phyloP scores from a whole-genome alignment of 2,329 filamentous ascomycete genomes.

The Akanthomyces uredinophilus region DNA sequence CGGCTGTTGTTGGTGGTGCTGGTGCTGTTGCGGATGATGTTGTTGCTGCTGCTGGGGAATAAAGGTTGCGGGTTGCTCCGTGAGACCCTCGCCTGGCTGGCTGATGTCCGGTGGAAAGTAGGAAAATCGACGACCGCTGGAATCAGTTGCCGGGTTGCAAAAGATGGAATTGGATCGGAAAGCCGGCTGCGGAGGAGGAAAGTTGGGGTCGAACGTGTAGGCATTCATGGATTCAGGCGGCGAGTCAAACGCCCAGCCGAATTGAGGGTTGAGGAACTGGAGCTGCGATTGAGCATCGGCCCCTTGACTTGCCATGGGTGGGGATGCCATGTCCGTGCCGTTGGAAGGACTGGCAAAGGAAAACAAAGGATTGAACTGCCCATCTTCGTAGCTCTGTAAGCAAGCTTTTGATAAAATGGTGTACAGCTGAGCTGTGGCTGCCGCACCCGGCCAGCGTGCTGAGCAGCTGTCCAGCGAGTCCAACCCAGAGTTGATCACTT shows the following conservation, averaged over 20 bases:
- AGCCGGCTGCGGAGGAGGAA: conserved; percentile 42
- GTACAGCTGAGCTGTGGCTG: conserved; percentile 79
- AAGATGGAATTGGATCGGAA: conserved; percentile 66
- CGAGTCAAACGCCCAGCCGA: conserved; percentile 55
- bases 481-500: conserved; percentile 67
- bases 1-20: conserved; percentile 16
- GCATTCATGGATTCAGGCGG: conserved; percentile 47
- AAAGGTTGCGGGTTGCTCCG: conserved; percentile 7
- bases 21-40: conserved; percentile 15
- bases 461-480: conserved; percentile 75
- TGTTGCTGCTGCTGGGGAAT: conserved; percentile 12
- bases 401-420: conserved; percentile 80
- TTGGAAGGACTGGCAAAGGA: conserved; percentile 32
- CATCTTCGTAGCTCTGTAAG: conserved; percentile 74
- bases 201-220: conserved; percentile 39
- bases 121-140: conserved; percentile 53
- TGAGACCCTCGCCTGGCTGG: conserved; percentile 26
- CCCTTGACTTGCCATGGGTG: conserved; percentile 24
- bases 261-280: conserved; percentile 45
- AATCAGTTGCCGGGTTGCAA: conserved; percentile 50
- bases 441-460: conserved; percentile 86
- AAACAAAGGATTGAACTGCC: conserved; percentile 21
- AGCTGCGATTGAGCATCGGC: conserved; percentile 26
- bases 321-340: conserved; percentile 28
- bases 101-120: conserved; percentile 57